Evolutionary conservation across 2,329 filamentous ascomycete species (phyloP), one percentile per base, ranked within the genome.

Genomic region (Akanthomyces dipterigenus): DNA sequence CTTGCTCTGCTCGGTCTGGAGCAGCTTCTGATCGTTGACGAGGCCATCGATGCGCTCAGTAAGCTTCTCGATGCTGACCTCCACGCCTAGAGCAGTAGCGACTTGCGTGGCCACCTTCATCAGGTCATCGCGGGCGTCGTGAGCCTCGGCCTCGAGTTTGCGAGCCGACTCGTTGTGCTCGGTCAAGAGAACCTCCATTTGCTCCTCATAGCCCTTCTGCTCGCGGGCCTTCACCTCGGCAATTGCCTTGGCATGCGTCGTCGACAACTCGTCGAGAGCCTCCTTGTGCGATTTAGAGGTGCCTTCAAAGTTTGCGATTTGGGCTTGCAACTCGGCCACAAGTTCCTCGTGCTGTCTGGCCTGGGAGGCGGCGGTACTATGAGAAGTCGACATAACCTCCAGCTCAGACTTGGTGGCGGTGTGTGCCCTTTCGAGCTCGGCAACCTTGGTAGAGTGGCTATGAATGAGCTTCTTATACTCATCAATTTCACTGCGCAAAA

Each of bases 401-500:
- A 96, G 80, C 67, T 93, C 83, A 51, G 82, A 75, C 68, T 86
- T 84, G 55, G 89, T 83, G 28, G 82, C 80, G 36, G 82, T 73
- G 70, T 96, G 88, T 4, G 88, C 84, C 65, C 87, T 77, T 73
- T 96, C 91, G 16, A 96, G 80, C 65, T 89, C 84, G 3, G 86
- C 80, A 34, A 96, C 86, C 67, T 87, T 90, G 43, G 82, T 71
- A 14, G 86, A 79, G 67, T 93, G 90, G 65, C 78, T 81, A 64
- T 83, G 82, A 67, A 96, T 88, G 42, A 89, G 84, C 3, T 82
- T 77, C 75, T 90, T 93, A 76, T 96, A 92, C 70, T 91, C 87
- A 56, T 93, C 86, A 58, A 97, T 88, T 70, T 96, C 88, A 63
- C 76, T 81, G 64, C 89, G 88, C 46, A 97, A 75, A 49, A 79